phyloP scores from a whole-genome alignment of 805 yeast genomes.

The Candida xiaguanensis region DNA sequence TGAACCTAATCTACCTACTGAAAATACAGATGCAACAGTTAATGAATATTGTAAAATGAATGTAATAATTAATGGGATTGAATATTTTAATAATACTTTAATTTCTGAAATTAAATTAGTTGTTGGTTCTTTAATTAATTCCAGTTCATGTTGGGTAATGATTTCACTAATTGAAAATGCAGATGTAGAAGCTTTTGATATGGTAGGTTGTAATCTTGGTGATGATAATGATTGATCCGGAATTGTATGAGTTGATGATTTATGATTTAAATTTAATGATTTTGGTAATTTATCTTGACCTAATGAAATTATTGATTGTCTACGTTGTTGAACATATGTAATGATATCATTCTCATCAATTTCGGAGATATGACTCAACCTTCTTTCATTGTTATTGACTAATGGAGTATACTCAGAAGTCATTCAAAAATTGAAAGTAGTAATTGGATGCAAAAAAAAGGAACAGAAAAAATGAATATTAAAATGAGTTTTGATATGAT shows the following conservation, averaged over 20 bases:
- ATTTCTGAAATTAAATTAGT: conserved; percentile 40
- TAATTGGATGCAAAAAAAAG: too few species aligned
- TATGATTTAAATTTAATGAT: conserved; percentile 5
- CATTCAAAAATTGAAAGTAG: too few species aligned
- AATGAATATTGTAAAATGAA: conserved; percentile 69
- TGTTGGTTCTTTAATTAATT: conserved; percentile 37
- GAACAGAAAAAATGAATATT: too few species aligned
- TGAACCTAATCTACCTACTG: conserved; percentile 71
- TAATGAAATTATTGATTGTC: conserved; percentile 35
- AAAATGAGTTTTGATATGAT: too few species aligned
- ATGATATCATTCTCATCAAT: conserved; percentile 33
- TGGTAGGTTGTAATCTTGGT: conserved; percentile 7
- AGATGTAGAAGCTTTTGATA: conserved; percentile 9
- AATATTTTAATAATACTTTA: conserved; percentile 34
- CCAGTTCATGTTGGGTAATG: conserved; percentile 14
- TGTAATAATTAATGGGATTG: conserved; percentile 61
- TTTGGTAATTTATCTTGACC: conserved; percentile 21
- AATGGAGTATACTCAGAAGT: conserved; percentile 4
- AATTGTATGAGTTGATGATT: background rate
- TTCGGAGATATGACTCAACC: conserved; percentile 6
- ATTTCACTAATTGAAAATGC: conserved; percentile 17
- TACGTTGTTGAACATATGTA: conserved; percentile 35
- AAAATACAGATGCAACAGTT: conserved; percentile 72
- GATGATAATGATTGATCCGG: background rate
- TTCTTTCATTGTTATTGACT: background rate